Percentiles rank a stretch among this genome's conserved stretches.
Evolutionary conservation across 495 filamentous ascomycete genomes (phyloP).

Genomic region (Clohesyomyces aquaticus): DNA sequence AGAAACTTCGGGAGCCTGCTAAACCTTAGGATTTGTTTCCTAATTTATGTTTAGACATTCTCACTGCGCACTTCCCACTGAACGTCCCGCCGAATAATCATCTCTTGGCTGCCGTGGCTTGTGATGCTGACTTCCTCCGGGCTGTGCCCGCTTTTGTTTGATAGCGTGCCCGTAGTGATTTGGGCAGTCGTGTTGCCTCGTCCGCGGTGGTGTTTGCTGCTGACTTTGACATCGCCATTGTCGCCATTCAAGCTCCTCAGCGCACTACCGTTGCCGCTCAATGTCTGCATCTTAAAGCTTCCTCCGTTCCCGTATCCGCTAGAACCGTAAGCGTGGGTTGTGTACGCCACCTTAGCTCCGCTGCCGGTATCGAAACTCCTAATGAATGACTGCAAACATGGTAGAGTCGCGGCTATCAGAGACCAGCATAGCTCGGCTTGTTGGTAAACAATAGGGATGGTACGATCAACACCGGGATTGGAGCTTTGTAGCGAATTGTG

Average conservation of each 20-base stretch:
- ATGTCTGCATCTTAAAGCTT: conserved; percentile 23
- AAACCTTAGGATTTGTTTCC: background rate
- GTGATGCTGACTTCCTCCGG: conserved; percentile 15
- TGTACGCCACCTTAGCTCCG: conserved; percentile 18
- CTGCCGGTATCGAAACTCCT: conserved; percentile 38
- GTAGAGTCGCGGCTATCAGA: conserved; percentile 36
- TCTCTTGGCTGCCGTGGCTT: conserved; percentile 24
- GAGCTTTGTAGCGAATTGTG: conserved; percentile 2
- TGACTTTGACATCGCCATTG: conserved; percentile 11
- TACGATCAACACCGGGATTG: conserved; percentile 25
- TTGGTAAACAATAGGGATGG: conserved; percentile 31
- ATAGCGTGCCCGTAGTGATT: conserved; percentile 1
- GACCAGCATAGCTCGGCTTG: conserved; percentile 36
- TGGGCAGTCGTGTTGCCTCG: background rate
- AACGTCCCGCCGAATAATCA: conserved; percentile 35
- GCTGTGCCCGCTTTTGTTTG: background rate
- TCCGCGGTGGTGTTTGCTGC: conserved; percentile 2
- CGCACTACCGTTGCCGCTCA: conserved; percentile 3
- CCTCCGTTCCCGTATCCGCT: conserved; percentile 6
- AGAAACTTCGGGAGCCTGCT: background rate
- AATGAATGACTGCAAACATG: conserved; percentile 40
- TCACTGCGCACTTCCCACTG: conserved; percentile 31
- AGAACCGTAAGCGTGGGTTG: conserved; percentile 4
- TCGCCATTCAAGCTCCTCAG: conserved; percentile 14
- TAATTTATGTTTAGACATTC: background rate